Evolutionary conservation across 768 basidiomycete genomes (phyloP), one percentile per base, ranked within the genome.

Genomic region (Agaricus subrufescens): DNA sequence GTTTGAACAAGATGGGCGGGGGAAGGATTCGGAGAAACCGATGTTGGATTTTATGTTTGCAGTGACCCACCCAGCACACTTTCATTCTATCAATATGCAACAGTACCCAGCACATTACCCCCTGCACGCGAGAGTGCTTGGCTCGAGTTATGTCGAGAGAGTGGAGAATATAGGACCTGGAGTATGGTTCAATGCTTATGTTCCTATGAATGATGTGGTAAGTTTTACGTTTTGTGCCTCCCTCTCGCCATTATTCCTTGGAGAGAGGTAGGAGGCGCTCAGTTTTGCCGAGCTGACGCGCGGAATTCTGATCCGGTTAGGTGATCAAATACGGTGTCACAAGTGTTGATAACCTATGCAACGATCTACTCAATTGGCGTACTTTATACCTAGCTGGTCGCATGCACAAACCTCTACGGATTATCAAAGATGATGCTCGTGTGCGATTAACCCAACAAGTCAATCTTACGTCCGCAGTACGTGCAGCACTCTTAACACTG

Each of bases 21-120:
- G 63, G 65, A 19, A 63, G 47, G 65, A 66, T 23, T 64, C 63
- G 11, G 70, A 74, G 15, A 68, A 64, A 38, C 94, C 94, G 0
- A 91, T 98, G 89, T 81, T 98, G 23, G 97, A 99, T 71, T 97
- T 98, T 64, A 83, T 99, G 70, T 92, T 99, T 68, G 95, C 94
- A 0, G 96, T 98, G 45, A 91, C 93, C 1, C 94, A 97, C 62
- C 80, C 97, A 0, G 82, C 80, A 11, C 93, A 97, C 65, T 99
- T 95, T 77, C 97, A 98, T 69, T 90, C 86, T 29, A 91, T 94
- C 69, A 99, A 99, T 69, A 87, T 98, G 84, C 81, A 87, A 49
- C 93, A 95, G 70, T 80, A 88, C 65, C 94, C 96, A 0, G 77
- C 82, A 7, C 97, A 99, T 72, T 99, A 99, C 67, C 88, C 96